phyloP scores from a whole-genome alignment of 2,329 filamentous ascomycete species.

The Colletotrichum magnum region DNA sequence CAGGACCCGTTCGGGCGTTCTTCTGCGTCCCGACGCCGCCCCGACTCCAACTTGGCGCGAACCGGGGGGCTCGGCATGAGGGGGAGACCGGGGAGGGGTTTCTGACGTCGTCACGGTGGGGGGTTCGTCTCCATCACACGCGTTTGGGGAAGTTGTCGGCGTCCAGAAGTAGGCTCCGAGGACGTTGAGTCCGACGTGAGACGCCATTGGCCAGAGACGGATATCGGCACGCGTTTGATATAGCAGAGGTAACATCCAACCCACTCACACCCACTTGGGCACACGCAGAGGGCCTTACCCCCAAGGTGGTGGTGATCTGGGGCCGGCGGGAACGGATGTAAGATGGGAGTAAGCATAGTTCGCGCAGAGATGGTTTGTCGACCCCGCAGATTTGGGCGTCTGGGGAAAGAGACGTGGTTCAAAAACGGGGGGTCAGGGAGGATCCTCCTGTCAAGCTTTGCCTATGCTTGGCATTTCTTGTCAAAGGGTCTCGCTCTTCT shows the following conservation, averaged over 20 bases:
- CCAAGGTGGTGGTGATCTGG: background rate
- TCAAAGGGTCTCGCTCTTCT: constrained; percentile 20
- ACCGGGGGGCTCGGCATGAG: constrained; percentile 14
- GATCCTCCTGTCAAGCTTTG: constrained; percentile 15
- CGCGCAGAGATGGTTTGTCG: background rate
- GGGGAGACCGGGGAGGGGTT: background rate
- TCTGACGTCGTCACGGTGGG: constrained; percentile 30
- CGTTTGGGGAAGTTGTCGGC: constrained; percentile 17
- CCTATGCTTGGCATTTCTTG: constrained; percentile 22
- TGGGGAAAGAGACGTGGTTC: constrained; percentile 32
- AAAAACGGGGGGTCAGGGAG: constrained; percentile 26
- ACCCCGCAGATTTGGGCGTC: constrained; percentile 29
- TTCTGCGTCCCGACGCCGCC: constrained; percentile 29
- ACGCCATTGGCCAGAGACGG: constrained; percentile 31
- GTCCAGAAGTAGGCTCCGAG: constrained; percentile 25
- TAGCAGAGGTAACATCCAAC: no score
- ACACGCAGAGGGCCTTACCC: no score
- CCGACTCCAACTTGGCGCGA: constrained; percentile 2
- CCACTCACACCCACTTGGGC: no score
- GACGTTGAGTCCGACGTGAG: background rate
- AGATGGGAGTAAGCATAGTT: constrained; percentile 16
- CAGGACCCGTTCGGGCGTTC: constrained; percentile 18
- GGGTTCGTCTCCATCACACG: background rate
- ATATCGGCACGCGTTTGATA: constrained; percentile 16
- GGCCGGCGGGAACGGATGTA: background rate